Percentiles rank a stretch among this genome's conserved stretches.
These are phyloP conservation scores for Fusarium sp. DNA, from an alignment of 2,329 filamentous ascomycete genomes.

Conservation along the genomic window DNA sequence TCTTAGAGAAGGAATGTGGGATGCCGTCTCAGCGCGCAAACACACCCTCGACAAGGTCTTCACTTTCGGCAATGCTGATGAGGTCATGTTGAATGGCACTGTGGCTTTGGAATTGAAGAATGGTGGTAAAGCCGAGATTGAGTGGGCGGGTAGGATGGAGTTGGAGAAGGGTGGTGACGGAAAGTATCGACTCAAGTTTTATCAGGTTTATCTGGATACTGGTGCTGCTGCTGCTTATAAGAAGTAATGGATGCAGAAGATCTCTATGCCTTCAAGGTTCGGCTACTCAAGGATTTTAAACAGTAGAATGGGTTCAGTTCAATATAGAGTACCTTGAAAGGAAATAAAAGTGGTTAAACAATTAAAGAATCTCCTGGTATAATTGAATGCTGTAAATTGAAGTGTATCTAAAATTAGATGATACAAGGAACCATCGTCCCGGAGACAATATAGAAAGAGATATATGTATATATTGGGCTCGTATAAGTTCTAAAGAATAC, in stretches of 20 bases:
- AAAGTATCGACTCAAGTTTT: slow-evolving; percentile 33
- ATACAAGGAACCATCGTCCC: too few relatives aligned
- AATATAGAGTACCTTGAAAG: too few relatives aligned
- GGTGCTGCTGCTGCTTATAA: slow-evolving; percentile 31
- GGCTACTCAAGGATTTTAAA: too few relatives aligned
- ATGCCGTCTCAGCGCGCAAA: slow-evolving; percentile 32
- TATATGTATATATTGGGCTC: too few relatives aligned
- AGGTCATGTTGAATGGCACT: slow-evolving; percentile 34
- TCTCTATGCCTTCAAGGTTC: too few relatives aligned
- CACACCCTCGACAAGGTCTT: slow-evolving; percentile 29
- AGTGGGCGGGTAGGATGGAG: slow-evolving; percentile 33
- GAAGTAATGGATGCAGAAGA: not conserved
- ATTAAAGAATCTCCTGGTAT: too few relatives aligned
- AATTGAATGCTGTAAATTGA: too few relatives aligned
- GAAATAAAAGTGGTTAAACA: too few relatives aligned
- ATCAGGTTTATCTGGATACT: slow-evolving; percentile 35
- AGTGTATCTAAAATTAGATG: too few relatives aligned
- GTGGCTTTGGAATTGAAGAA: slow-evolving; percentile 34
- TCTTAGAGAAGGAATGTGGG: slow-evolving; percentile 34
- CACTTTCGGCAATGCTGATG: slow-evolving; percentile 22
- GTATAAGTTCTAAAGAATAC: too few relatives aligned
- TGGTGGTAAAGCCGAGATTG: slow-evolving; percentile 26
- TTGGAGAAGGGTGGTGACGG: slow-evolving; percentile 21
- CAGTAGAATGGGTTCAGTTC: too few relatives aligned
- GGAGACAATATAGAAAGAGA: too few relatives aligned